Base-by-base conservation (phyloP, 164 flowering plant genomes). In the Sedum album region DNA sequence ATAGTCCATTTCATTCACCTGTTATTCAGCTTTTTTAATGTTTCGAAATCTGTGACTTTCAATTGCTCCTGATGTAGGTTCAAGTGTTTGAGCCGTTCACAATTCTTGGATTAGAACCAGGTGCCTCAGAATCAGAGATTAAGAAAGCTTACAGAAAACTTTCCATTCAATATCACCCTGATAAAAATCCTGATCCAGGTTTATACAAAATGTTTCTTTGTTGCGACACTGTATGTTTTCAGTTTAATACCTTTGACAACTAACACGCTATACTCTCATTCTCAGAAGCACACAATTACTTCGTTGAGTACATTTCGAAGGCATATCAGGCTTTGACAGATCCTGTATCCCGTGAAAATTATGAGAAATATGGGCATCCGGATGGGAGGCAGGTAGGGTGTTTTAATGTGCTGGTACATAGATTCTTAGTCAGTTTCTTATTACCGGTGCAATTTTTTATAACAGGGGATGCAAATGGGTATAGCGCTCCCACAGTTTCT, bases 101-200 rank as follows among this genome's bases (percentile, higher is more conserved):
- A 57, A 90, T 94, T 70, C 96, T 91, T 78, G 99, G 96, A 67
- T 72, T 94, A 69, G 88, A 87, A 66, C 65, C 88, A 65, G 96
- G 97, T 66, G 93, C 88, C 60, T 83, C 92, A 55, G 99, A 94
- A 65, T 81, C 93, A 35, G 94, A 86, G 71, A 94, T 94, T 74
- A 94, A 90, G 79, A 94, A 91, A 82, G 91, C 91, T 28, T 94
- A 94, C 71, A 83, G 99, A 78, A 91, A 84, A 73, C 92, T 94
- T 25, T 90, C 99, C 23, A 84, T 94, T 76, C 96, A 85, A 61
- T 94, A 88, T 77, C 99, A 94, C 78, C 99, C 99, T 78, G 99
- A 94, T 87, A 94, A 94, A 82, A 94, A 94, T 80, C 99, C 99
- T 57, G 99, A 94, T 81, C 99, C 96, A 87, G 99, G 99, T 94